Percentiles rank a stretch among this genome's conserved stretches.
Conservation (phyloP, 495 filamentous ascomycete species). For the Chaetomium cochliodes region DNA sequence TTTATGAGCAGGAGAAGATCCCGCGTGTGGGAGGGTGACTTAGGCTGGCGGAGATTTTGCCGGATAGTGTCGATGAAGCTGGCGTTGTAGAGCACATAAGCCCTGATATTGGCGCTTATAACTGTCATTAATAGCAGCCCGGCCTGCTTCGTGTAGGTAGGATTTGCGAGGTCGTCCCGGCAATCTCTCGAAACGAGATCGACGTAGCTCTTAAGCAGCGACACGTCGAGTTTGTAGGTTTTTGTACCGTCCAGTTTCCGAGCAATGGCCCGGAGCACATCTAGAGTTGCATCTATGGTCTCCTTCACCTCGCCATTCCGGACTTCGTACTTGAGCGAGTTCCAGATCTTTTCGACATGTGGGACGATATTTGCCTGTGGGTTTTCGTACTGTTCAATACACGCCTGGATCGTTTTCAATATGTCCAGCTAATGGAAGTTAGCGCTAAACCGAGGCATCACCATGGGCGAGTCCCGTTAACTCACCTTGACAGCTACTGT, state of each 20-base stretch:
- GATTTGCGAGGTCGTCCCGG: slow-evolving; percentile 44
- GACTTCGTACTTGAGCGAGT: slow-evolving; percentile 57
- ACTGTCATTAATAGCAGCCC: slow-evolving; percentile 48
- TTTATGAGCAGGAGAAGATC: slow-evolving; percentile 46
- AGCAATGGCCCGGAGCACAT: slow-evolving; percentile 47
- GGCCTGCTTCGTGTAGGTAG: slow-evolving; percentile 47
- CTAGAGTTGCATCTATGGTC: slow-evolving; percentile 47
- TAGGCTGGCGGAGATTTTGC: slow-evolving; percentile 42
- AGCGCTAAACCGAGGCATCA: neutral
- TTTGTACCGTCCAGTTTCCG: slow-evolving; percentile 38
- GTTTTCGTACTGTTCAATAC: slow-evolving; percentile 43
- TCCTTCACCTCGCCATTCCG: slow-evolving; percentile 55
- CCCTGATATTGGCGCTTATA: slow-evolving; percentile 34
- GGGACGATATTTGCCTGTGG: slow-evolving; percentile 43
- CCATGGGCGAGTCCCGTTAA: slow-evolving; percentile 3
- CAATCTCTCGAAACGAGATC: slow-evolving; percentile 44
- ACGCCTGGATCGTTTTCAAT: slow-evolving; percentile 48
- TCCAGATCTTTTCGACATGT: slow-evolving; percentile 49
- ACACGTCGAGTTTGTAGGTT: slow-evolving; percentile 36
- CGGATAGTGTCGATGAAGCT: slow-evolving; percentile 39
- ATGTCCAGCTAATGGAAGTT: slow-evolving; percentile 44
- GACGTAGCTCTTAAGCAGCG: slow-evolving; percentile 39
- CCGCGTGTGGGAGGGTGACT: slow-evolving; percentile 41
- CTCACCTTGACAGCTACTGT: slow-evolving; percentile 50
- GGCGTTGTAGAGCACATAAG: slow-evolving; percentile 38